A percentile compares a stretch with the other conserved stretches of the same genome.
Evolutionary conservation across 2,329 filamentous ascomycete genomes (phyloP).

Genomic region (Nemania sp.): DNA sequence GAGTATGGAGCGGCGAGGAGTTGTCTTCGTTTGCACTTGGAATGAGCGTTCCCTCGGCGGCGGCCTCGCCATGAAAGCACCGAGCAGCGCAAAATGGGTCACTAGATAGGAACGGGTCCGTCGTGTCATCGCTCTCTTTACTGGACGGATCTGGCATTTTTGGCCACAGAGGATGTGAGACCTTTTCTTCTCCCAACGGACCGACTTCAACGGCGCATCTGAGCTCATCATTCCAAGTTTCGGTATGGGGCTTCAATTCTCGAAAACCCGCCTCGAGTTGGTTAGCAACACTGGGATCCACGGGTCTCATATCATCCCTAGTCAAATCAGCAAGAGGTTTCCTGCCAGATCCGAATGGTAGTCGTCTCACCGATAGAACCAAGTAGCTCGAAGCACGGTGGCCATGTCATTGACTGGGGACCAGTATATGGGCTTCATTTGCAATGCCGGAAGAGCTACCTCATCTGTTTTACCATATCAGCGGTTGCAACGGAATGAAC

Average conservation of each 20-base stretch:
- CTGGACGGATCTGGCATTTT: slow-evolving; percentile 50
- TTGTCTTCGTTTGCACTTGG: slow-evolving; percentile 44
- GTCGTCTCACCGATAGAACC: slow-evolving; percentile 78
- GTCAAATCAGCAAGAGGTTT: slow-evolving; percentile 9
- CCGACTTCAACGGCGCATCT: slow-evolving; percentile 90
- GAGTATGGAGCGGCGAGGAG: slow-evolving; percentile 48
- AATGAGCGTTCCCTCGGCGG: slow-evolving; percentile 53
- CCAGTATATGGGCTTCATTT: slow-evolving; percentile 99
- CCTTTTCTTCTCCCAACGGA: slow-evolving; percentile 86
- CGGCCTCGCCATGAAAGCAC: slow-evolving; percentile 64
- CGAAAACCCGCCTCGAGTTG: slow-evolving; percentile 90
- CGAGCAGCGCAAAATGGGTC: slow-evolving; percentile 64
- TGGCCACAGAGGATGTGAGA: slow-evolving; percentile 82
- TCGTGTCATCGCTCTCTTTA: slow-evolving; percentile 41
- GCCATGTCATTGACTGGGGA: slow-evolving; percentile 89
- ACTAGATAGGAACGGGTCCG: slow-evolving; percentile 52
- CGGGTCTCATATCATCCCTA: slow-evolving; percentile 84
- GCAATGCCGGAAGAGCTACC: slow-evolving; percentile 78
- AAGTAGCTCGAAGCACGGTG: slow-evolving; percentile 81
- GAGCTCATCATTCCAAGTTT: slow-evolving; percentile 91
- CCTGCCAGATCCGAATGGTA: background rate
- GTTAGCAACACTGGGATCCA: slow-evolving; percentile 85
- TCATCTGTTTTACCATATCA: slow-evolving; percentile 53
- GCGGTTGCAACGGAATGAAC: background rate
- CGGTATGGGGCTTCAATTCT: slow-evolving; percentile 83